Evolutionary conservation across 2,329 filamentous ascomycete genomes (phyloP).

Genomic region (Pyrenochaeta sp.): DNA sequence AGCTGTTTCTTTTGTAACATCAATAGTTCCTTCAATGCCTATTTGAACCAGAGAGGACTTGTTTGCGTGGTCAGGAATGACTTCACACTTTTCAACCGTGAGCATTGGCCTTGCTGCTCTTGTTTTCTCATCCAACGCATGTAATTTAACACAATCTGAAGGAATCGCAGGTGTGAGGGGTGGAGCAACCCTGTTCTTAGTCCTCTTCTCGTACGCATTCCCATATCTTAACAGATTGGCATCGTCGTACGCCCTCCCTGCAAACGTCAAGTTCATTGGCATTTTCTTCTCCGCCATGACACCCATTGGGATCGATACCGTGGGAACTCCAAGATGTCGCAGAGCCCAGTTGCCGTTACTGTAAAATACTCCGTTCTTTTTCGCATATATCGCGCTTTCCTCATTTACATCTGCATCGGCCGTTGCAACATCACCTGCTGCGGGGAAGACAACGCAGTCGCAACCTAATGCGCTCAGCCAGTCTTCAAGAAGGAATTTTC

Average conservation of each 20-base stretch:
- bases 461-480: conserved; percentile 53
- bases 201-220: conserved; percentile 20
- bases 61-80: no score
- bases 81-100: no score
- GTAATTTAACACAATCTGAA: not conserved
- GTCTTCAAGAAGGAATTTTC: conserved; percentile 55
- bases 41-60: no score
- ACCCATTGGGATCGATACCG: conserved; percentile 63
- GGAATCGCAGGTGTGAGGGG: conserved; percentile 10
- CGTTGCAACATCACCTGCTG: conserved; percentile 57
- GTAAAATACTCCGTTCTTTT: conserved; percentile 60
- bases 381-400: not conserved
- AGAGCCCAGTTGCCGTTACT: conserved; percentile 62
- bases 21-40: no score
- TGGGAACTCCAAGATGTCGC: conserved; percentile 63
- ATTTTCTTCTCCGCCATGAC: conserved; percentile 55
- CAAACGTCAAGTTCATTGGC: conserved; percentile 63
- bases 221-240: conserved; percentile 29
- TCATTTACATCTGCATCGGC: conserved; percentile 41
- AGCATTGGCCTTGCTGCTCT: no score
- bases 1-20: no score
- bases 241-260: conserved; percentile 58
- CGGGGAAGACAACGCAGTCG: conserved; percentile 58
- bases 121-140: no score
- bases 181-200: conserved; percentile 11